Percentiles rank a stretch among this genome's conserved stretches.
phyloP scores from a whole-genome alignment of 495 filamentous ascomycete species.

The Hypoxylon intermedium region DNA sequence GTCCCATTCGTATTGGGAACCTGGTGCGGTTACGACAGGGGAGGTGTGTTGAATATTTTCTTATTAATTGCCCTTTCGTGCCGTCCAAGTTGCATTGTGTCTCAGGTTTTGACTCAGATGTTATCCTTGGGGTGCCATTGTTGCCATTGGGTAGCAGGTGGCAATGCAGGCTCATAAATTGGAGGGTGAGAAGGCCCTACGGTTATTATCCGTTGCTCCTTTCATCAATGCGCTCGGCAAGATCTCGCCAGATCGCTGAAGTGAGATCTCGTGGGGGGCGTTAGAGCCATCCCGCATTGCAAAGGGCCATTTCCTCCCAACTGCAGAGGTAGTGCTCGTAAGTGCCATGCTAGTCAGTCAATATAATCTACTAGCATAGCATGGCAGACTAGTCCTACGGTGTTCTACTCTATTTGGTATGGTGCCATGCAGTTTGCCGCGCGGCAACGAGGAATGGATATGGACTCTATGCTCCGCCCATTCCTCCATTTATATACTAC shows the following conservation, averaged over 20 bases:
- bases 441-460: conserved; percentile 27
- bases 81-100: conserved; percentile 31
- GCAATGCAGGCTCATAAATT: conserved; percentile 7
- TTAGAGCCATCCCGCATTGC: conserved; percentile 10
- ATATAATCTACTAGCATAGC: no score
- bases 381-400: no score
- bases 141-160: conserved; percentile 22
- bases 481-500: not conserved
- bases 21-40: conserved; percentile 20
- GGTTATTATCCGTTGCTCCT: conserved; percentile 11
- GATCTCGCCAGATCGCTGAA: conserved; percentile 25
- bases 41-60: conserved; percentile 4
- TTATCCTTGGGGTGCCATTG: conserved; percentile 30
- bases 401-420: no score
- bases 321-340: not conserved
- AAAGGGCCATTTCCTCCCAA: not conserved
- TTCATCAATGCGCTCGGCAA: conserved; percentile 15
- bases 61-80: conserved; percentile 25
- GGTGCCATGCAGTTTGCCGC: conserved; percentile 35
- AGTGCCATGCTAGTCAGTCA: conserved; percentile 4
- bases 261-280: conserved; percentile 16
- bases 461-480: not conserved
- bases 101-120: conserved; percentile 34
- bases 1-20: conserved; percentile 26
- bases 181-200: conserved; percentile 1